Evolutionary conservation across 805 yeast species (phyloP).

Genomic region (Hyphopichia homilentoma): DNA sequence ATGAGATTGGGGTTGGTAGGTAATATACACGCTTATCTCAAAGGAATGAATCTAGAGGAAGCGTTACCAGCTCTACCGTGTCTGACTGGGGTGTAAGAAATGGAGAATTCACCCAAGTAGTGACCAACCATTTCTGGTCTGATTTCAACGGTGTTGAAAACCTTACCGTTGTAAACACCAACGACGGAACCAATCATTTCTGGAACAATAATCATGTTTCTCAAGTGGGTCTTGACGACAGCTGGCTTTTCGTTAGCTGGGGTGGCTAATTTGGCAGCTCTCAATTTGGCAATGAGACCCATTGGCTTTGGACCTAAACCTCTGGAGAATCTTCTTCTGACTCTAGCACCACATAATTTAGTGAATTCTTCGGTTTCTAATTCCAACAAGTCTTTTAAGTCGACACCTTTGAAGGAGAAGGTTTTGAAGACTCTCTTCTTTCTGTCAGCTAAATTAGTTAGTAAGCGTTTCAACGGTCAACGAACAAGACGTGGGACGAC

Average conservation of each 20-base stretch:
- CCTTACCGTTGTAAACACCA: constrained; percentile 99
- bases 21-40: no score
- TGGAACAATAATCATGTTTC: constrained; percentile 98
- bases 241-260: constrained; percentile 95
- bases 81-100: constrained; percentile 98
- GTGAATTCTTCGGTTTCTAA: constrained; percentile 95
- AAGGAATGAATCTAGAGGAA: constrained; percentile 76
- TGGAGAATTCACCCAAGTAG: constrained; percentile 99
- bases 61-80: constrained; percentile 97
- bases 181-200: constrained; percentile 99
- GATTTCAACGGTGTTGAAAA: constrained; percentile 97
- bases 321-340: constrained; percentile 99
- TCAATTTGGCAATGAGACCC: constrained; percentile 95
- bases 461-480: constrained; percentile 9
- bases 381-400: constrained; percentile 88
- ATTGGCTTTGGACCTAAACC: constrained; percentile 94
- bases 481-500: background rate
- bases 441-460: constrained; percentile 45
- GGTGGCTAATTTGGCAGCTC: constrained; percentile 92
- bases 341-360: constrained; percentile 96
- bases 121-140: constrained; percentile 99
- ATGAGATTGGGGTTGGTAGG: no score
- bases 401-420: constrained; percentile 99
- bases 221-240: constrained; percentile 96
- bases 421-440: constrained; percentile 93